A percentile compares a stretch with the other conserved stretches of the same genome.
Evolutionary conservation across 2,329 filamentous ascomycete genomes (phyloP).

Genomic region (Rachicladosporium sp.): DNA sequence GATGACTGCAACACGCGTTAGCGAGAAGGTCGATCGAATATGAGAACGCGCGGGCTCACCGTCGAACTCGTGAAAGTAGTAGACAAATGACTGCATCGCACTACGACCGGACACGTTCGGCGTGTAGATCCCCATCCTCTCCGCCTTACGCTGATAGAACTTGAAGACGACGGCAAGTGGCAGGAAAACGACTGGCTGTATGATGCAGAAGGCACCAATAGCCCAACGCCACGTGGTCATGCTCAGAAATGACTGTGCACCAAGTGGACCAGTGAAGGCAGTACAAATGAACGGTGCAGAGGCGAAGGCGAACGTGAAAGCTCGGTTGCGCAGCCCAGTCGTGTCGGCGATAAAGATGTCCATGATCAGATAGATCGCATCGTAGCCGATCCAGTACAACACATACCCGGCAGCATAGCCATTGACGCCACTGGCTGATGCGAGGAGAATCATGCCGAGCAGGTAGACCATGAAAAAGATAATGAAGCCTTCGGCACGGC

Average conservation of each 20-base stretch:
- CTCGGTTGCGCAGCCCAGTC: conserved; percentile 51
- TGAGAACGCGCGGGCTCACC: conserved; percentile 9
- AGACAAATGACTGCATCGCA: conserved; percentile 32
- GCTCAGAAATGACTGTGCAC: conserved; percentile 22
- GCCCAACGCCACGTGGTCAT: conserved; percentile 49
- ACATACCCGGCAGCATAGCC: conserved; percentile 12
- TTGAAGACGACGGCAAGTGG: conserved; percentile 49
- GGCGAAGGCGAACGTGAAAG: conserved; percentile 50
- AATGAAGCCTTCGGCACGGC: conserved; percentile 50
- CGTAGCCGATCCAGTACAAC: conserved; percentile 14
- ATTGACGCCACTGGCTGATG: conserved; percentile 9
- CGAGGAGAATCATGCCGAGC: conserved; percentile 13
- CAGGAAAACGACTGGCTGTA: conserved; percentile 48
- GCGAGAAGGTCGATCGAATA: conserved; percentile 5
- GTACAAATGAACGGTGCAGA: conserved; percentile 55
- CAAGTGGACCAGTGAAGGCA: conserved; percentile 10
- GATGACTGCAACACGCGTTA: conserved; percentile 24
- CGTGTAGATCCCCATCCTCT: conserved; percentile 38
- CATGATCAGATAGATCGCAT: conserved; percentile 7
- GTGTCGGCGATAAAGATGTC: conserved; percentile 56
- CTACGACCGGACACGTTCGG: conserved; percentile 34
- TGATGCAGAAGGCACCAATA: conserved; percentile 54
- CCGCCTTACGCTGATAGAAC: conserved; percentile 49
- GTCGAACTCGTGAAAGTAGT: conserved; percentile 54
- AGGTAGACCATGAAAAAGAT: conserved; percentile 31